These are phyloP conservation scores for Chaetomium fimeti DNA, from an alignment of 495 filamentous ascomycete genomes.

Conservation along the genomic window DNA sequence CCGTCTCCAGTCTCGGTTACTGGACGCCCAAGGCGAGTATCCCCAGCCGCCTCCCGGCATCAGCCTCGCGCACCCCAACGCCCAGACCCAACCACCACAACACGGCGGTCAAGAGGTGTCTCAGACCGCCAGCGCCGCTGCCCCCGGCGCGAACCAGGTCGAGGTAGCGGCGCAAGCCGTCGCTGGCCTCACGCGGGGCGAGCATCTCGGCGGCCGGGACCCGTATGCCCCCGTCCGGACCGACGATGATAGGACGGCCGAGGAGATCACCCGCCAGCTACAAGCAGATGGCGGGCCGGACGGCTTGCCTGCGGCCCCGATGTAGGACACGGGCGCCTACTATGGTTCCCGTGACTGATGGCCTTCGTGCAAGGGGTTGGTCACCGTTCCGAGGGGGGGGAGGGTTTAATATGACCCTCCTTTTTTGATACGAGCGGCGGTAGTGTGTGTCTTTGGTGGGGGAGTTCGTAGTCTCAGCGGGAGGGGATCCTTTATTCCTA, in stretches of 20 bases:
- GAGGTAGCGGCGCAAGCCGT: conserved; percentile 42
- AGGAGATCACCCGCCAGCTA: conserved; percentile 43
- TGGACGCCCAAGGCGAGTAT: conserved; percentile 77
- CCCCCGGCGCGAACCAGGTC: conserved; percentile 20
- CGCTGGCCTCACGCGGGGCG: conserved; percentile 34
- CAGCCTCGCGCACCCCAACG: conserved; percentile 39
- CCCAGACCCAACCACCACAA: conserved; percentile 4
- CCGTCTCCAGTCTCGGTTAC: conserved; percentile 80
- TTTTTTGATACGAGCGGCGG: background rate
- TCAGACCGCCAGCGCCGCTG: conserved; percentile 11
- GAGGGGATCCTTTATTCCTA: background rate
- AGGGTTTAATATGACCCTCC: background rate
- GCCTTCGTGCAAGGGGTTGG: background rate
- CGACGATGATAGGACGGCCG: conserved; percentile 40
- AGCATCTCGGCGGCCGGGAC: conserved; percentile 19
- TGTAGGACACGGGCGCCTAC: conserved; percentile 18
- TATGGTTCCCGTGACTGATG: background rate
- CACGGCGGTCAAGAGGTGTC: background rate
- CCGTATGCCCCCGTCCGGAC: background rate
- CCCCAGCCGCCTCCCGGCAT: conserved; percentile 70
- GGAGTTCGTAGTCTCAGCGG: background rate
- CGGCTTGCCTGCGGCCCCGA: conserved; percentile 22
- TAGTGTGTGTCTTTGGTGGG: background rate
- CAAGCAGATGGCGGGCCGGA: conserved; percentile 35
- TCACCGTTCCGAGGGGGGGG: too few species aligned